These are phyloP conservation scores for Yamadazyma dendronema DNA, from an alignment of 1,139 yeast species.

Conservation along the genomic window DNA sequence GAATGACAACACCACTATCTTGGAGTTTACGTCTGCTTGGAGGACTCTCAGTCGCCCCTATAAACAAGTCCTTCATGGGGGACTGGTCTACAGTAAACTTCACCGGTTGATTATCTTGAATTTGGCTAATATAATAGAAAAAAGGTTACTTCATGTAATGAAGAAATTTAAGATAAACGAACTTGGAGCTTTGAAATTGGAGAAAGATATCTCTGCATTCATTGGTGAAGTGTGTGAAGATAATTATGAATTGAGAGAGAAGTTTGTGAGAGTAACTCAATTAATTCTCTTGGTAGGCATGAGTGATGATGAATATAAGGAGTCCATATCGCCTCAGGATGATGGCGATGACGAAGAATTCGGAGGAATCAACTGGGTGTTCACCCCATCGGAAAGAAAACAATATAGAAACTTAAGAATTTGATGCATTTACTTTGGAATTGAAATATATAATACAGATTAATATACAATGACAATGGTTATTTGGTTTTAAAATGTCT, in stretches of 20 bases:
- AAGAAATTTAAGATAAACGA: constrained; percentile 65
- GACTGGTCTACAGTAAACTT: constrained; percentile 45
- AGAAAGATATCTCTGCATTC: constrained; percentile 74
- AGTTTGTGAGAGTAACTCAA: constrained; percentile 79
- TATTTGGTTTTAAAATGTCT: constrained; percentile 10
- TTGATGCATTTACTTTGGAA: constrained; percentile 7
- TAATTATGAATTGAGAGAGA: constrained; percentile 71
- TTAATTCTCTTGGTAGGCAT: constrained; percentile 76
- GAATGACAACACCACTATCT: constrained; percentile 30
- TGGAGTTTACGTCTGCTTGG: constrained; percentile 64
- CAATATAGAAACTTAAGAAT: constrained; percentile 50
- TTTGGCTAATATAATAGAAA: constrained; percentile 56
- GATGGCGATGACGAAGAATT: constrained; percentile 43
- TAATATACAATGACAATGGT: constrained; percentile 10
- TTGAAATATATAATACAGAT: constrained; percentile 3
- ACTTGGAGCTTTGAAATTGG: constrained; percentile 79
- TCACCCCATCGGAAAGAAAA: constrained; percentile 73
- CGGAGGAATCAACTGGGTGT: constrained; percentile 71
- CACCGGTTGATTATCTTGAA: constrained; percentile 53
- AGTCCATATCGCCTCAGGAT: constrained; percentile 19
- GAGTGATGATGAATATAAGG: constrained; percentile 72
- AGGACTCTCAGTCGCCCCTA: constrained; percentile 63
- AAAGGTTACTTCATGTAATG: constrained; percentile 62
- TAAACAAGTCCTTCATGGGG: constrained; percentile 52
- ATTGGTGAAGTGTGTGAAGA: constrained; percentile 63